phyloP scores from a whole-genome alignment of 345 rosid species.

The Gossypium arboreum region DNA sequence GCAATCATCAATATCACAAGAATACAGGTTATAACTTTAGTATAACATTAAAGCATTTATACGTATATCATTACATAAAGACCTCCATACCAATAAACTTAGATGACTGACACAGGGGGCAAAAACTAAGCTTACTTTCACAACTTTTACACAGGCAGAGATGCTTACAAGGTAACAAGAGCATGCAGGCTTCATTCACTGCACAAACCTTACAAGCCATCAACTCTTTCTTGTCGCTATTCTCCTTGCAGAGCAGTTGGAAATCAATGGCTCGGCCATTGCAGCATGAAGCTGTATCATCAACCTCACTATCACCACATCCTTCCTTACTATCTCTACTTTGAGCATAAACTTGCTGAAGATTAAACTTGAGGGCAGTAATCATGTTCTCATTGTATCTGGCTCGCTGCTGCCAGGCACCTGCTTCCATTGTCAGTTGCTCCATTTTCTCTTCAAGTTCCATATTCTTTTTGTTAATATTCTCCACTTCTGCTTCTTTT shows the following conservation, averaged over 20 bases:
- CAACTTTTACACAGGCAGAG: conserved; percentile 88
- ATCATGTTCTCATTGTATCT: conserved; percentile 68
- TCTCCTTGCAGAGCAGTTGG: conserved; percentile 45
- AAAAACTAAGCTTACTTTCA: conserved; percentile 74
- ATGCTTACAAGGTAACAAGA: conserved; percentile 91
- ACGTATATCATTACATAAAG: conserved; percentile 44
- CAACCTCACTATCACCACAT: conserved; percentile 89
- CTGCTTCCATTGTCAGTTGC: conserved; percentile 60
- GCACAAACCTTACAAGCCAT: conserved; percentile 76
- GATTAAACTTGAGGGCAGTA: conserved; percentile 58
- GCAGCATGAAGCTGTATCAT: conserved; percentile 85
- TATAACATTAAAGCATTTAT: conserved; percentile 21
- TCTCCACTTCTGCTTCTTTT: conserved; percentile 72
- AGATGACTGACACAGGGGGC: conserved; percentile 78
- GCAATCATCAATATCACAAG: conserved; percentile 19
- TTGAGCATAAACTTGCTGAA: conserved; percentile 61
- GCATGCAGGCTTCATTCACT: conserved; percentile 69
- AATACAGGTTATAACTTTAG: conserved; percentile 21
- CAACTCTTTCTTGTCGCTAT: conserved; percentile 33
- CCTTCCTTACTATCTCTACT: conserved; percentile 75
- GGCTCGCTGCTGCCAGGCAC: conserved; percentile 78
- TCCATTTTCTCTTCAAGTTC: conserved; percentile 78
- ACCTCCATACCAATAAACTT: conserved; percentile 83
- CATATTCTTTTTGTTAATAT: conserved; percentile 58
- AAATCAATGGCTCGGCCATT: conserved; percentile 47